Conservation (phyloP, 1,139 yeast species). For the Yamadazyma blattariae region DNA sequence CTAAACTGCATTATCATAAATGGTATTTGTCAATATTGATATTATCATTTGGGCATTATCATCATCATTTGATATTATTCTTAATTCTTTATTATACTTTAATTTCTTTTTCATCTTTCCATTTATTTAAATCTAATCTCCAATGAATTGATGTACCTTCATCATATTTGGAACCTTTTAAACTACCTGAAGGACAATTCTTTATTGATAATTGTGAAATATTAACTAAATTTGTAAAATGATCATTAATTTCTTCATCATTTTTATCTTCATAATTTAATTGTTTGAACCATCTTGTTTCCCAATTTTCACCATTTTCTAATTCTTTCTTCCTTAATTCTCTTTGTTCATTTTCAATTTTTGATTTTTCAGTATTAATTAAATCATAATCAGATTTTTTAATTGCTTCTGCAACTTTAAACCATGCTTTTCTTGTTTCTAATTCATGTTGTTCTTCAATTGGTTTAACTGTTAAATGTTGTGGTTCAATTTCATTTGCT, state of each 20-base stretch:
- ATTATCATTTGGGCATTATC: too few relatives aligned
- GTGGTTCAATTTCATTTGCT: constrained; percentile 51
- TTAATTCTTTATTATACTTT: too few relatives aligned
- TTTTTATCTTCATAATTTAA: constrained; percentile 38
- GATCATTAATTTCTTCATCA: constrained; percentile 17
- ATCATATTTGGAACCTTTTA: constrained; percentile 50
- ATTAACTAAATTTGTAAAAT: constrained; percentile 49
- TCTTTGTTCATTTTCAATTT: constrained; percentile 80
- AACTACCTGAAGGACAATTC: constrained; percentile 68
- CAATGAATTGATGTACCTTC: constrained; percentile 56
- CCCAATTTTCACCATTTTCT: constrained; percentile 63
- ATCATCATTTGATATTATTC: too few relatives aligned
- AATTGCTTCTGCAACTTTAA: constrained; percentile 84
- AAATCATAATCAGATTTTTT: constrained; percentile 67
- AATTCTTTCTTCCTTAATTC: constrained; percentile 71
- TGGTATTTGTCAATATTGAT: too few relatives aligned
- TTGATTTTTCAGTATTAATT: constrained; percentile 70
- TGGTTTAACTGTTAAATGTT: constrained; percentile 70
- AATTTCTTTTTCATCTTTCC: constrained; percentile 62
- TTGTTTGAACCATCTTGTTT: constrained; percentile 73
- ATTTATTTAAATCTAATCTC: constrained; percentile 57
- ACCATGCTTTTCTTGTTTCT: constrained; percentile 87
- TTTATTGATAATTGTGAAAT: constrained; percentile 56
- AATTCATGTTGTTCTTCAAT: constrained; percentile 69
- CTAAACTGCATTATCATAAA: too few relatives aligned